Evolutionary conservation across 1,284 basidiomycete species (phyloP).

Genomic region (Cryptococcus neoformans): DNA sequence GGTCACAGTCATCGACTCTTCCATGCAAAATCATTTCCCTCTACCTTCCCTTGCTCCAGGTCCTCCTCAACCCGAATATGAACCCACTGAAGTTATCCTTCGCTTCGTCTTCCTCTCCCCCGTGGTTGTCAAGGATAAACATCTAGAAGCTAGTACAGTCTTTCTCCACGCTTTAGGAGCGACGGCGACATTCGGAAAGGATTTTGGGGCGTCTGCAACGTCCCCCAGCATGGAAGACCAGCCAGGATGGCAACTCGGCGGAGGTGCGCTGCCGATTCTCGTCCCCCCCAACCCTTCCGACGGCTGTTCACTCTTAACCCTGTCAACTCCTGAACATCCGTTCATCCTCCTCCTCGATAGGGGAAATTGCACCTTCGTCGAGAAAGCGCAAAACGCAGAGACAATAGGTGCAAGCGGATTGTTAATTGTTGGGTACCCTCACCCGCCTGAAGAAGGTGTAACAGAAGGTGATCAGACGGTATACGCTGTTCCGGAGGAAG

Average conservation of each 20-base stretch:
- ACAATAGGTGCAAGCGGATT: slow-evolving; percentile 68
- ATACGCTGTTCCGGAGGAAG: neutral
- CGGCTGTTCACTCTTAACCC: neutral
- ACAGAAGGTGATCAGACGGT: neutral
- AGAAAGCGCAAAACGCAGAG: slow-evolving; percentile 67
- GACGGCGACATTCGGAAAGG: slow-evolving; percentile 64
- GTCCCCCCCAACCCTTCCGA: slow-evolving; percentile 7
- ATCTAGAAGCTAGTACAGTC: neutral
- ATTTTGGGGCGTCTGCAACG: slow-evolving; percentile 10
- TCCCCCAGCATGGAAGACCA: too few relatives aligned
- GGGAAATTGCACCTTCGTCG: slow-evolving; percentile 76
- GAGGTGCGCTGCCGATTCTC: slow-evolving; percentile 4
- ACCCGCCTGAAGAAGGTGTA: neutral
- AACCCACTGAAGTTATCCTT: slow-evolving; percentile 25
- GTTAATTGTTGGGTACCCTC: slow-evolving; percentile 60
- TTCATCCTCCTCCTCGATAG: slow-evolving; percentile 46
- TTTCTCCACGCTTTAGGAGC: slow-evolving; percentile 57
- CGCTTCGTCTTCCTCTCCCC: slow-evolving; percentile 17
- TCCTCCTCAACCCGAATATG: slow-evolving; percentile 18
- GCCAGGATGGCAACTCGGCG: neutral
- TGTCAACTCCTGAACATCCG: neutral
- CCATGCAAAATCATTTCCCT: slow-evolving; percentile 53
- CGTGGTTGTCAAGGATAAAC: too few relatives aligned
- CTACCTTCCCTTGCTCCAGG: slow-evolving; percentile 40
- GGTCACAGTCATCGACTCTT: slow-evolving; percentile 70